Evolutionary conservation across 2,329 filamentous ascomycete species (phyloP).

Genomic region (Fusarium sp.): DNA sequence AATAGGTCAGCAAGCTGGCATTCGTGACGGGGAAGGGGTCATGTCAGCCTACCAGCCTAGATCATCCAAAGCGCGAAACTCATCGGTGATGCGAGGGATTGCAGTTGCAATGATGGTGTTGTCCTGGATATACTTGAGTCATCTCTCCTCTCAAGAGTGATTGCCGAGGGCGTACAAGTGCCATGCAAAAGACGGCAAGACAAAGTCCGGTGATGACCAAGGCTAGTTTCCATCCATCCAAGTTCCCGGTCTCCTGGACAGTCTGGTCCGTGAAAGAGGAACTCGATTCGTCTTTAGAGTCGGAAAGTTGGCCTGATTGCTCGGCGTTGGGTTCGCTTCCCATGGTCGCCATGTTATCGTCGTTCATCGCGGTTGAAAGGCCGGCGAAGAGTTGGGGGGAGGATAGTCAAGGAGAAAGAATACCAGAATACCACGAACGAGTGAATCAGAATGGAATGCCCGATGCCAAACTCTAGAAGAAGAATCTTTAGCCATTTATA

Average conservation of each 20-base stretch:
- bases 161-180: background rate
- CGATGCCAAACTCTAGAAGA: background rate
- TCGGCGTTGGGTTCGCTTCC: background rate
- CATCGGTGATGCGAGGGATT: background rate
- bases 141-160: background rate
- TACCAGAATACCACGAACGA: background rate
- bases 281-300: background rate
- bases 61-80: background rate
- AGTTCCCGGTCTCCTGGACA: background rate
- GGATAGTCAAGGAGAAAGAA: background rate
- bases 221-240: background rate
- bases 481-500: background rate
- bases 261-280: background rate
- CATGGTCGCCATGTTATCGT: background rate
- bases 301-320: background rate
- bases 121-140: background rate
- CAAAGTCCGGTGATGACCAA: background rate
- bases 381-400: background rate
- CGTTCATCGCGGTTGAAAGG: background rate
- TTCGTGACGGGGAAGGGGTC: background rate
- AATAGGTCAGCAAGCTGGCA: background rate
- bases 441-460: background rate
- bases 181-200: slow-evolving; percentile 1
- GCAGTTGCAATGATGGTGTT: background rate
- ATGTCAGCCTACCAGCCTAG: background rate